A percentile compares a stretch with the other conserved stretches of the same genome.
phyloP scores from a whole-genome alignment of 2,329 filamentous ascomycete species.

The Gaeumannomyces tritici region DNA sequence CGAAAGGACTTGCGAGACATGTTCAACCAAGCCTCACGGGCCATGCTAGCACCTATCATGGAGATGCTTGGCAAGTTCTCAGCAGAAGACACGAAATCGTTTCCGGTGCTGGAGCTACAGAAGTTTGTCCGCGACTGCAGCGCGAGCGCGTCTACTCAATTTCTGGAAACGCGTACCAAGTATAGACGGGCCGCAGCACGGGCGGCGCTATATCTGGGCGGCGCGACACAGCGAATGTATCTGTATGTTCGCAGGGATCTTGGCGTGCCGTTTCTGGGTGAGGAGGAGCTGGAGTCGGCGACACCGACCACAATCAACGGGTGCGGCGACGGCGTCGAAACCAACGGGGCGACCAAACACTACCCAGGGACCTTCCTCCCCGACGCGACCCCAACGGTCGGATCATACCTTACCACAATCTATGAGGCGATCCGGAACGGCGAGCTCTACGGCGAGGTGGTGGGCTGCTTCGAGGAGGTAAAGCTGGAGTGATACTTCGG shows the following conservation, averaged over 20 bases:
- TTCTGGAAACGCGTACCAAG: background rate
- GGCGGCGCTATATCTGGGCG: background rate
- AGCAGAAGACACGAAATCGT: background rate
- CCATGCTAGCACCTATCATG: background rate
- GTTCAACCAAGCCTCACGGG: background rate
- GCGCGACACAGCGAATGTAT: constrained; percentile 9
- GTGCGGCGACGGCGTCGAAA: background rate
- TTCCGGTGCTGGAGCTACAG: background rate
- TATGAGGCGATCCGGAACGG: constrained; percentile 59
- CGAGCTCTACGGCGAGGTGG: constrained; percentile 62
- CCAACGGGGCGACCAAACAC: background rate
- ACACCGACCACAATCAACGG: background rate
- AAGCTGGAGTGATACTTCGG: constrained; percentile 52
- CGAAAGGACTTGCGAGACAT: background rate
- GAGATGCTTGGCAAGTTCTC: background rate
- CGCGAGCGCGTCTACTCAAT: background rate
- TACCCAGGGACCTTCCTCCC: background rate
- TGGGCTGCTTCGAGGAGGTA: constrained; percentile 53
- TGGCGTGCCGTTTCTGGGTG: constrained; percentile 9
- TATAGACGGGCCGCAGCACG: background rate
- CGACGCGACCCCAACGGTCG: background rate
- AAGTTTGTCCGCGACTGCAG: background rate
- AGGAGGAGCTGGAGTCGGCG: background rate
- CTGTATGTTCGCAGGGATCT: constrained; percentile 15
- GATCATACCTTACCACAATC: constrained; percentile 41